Evolutionary conservation across 2,329 filamentous ascomycete species (phyloP).

Genomic region (Ceratocystis eucalypticola): DNA sequence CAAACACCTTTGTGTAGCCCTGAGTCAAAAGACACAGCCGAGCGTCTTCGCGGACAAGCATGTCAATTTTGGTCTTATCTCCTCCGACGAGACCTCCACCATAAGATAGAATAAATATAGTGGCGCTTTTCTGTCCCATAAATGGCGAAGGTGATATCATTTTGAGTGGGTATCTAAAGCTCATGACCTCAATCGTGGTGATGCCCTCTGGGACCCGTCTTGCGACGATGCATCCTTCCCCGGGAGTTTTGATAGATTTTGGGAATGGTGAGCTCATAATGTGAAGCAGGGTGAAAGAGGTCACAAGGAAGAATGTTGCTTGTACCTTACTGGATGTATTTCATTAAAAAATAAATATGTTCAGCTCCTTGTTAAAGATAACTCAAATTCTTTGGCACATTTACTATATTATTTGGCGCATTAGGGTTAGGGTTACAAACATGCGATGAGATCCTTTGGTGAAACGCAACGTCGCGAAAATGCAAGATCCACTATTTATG

Average conservation of each 20-base stretch:
- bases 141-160: slow-evolving; percentile 68
- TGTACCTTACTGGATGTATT: too few relatives aligned
- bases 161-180: slow-evolving; percentile 90
- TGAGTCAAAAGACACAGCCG: slow-evolving; percentile 55
- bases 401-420: too few relatives aligned
- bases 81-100: slow-evolving; percentile 85
- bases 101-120: slow-evolving; percentile 86
- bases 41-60: slow-evolving; percentile 50
- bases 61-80: slow-evolving; percentile 61
- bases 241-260: slow-evolving; percentile 56
- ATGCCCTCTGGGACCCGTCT: slow-evolving; percentile 56
- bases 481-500: slow-evolving; percentile 16
- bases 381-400: too few relatives aligned
- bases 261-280: slow-evolving; percentile 59
- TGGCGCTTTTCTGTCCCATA: slow-evolving; percentile 50
- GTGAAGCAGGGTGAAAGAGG: background rate
- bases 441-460: background rate
- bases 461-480: slow-evolving; percentile 17
- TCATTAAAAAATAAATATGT: too few relatives aligned
- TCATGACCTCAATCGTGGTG: slow-evolving; percentile 59
- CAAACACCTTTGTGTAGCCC: slow-evolving; percentile 94
- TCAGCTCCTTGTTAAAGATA: too few relatives aligned
- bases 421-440: background rate
- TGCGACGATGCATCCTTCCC: slow-evolving; percentile 65
- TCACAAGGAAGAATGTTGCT: background rate